phyloP scores from a whole-genome alignment of 176 grass and related monocot species.

The Luzula sylvatica region DNA sequence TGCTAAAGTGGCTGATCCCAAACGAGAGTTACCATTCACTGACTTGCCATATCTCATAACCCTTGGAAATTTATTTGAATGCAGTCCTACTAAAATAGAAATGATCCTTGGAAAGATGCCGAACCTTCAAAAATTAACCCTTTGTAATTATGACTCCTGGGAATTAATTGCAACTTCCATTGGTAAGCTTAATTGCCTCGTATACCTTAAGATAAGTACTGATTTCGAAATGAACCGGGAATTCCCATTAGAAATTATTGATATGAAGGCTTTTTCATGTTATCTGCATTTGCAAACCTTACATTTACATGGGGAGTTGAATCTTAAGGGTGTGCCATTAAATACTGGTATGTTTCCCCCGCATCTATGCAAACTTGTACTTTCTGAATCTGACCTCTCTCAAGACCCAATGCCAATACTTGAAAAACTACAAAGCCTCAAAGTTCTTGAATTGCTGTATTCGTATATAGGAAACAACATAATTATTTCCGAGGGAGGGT shows the following conservation, averaged over 20 bases:
- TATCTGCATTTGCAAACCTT: neutral
- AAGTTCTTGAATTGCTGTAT: neutral
- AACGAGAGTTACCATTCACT: neutral
- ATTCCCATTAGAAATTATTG: neutral
- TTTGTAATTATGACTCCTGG: neutral
- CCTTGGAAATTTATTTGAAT: neutral
- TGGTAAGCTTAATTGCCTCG: neutral
- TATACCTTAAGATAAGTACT: neutral
- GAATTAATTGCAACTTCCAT: neutral
- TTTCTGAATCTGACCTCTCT: neutral
- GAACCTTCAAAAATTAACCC: neutral
- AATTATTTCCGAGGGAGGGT: neutral
- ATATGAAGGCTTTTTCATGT: neutral
- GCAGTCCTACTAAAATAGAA: neutral
- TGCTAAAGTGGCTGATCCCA: neutral
- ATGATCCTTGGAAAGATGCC: neutral
- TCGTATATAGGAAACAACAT: slow-evolving; percentile 12
- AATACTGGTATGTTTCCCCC: neutral
- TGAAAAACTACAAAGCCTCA: neutral
- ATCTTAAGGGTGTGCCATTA: neutral
- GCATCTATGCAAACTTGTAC: neutral
- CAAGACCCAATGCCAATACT: slow-evolving; percentile 2
- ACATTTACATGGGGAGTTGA: neutral
- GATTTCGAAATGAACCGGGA: no score
- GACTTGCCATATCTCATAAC: neutral